Conservation (phyloP, 306 rosid species). For the Oemleria cerasiformis region DNA sequence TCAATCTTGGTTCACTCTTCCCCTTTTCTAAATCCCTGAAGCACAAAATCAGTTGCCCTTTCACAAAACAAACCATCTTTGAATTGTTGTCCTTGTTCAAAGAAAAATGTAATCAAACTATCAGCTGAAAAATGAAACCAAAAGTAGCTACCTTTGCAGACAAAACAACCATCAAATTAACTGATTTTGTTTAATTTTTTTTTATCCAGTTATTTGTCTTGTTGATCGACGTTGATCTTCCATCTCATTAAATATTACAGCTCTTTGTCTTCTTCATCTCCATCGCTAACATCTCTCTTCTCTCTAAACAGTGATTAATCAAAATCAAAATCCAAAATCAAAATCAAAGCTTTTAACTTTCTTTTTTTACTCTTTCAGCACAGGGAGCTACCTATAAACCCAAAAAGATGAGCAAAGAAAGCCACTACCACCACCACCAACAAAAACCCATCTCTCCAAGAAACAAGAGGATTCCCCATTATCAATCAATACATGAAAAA, state of each 20-base stretch:
- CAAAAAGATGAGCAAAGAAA: slow-evolving; percentile 18
- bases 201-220: neutral
- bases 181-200: slow-evolving; percentile 1
- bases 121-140: slow-evolving; percentile 4
- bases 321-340: neutral
- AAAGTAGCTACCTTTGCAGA: slow-evolving; percentile 15
- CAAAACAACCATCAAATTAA: slow-evolving; percentile 21
- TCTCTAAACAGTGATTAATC: slow-evolving; percentile 16
- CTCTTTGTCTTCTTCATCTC: neutral
- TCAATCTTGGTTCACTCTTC: too few species aligned
- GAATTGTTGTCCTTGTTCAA: neutral
- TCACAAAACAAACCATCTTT: neutral
- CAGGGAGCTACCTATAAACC: slow-evolving; percentile 23
- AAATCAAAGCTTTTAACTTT: slow-evolving; percentile 26
- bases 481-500: slow-evolving; percentile 14
- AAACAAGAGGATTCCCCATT: slow-evolving; percentile 63
- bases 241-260: slow-evolving; percentile 2
- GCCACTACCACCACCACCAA: slow-evolving; percentile 14
- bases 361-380: slow-evolving; percentile 22
- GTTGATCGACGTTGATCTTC: neutral
- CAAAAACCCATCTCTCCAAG: slow-evolving; percentile 54
- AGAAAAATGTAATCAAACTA: slow-evolving; percentile 16
- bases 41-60: too few species aligned
- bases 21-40: too few species aligned
- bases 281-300: neutral